phyloP scores from a whole-genome alignment of 2,329 filamentous ascomycete species.

The Fusarium sp. region DNA sequence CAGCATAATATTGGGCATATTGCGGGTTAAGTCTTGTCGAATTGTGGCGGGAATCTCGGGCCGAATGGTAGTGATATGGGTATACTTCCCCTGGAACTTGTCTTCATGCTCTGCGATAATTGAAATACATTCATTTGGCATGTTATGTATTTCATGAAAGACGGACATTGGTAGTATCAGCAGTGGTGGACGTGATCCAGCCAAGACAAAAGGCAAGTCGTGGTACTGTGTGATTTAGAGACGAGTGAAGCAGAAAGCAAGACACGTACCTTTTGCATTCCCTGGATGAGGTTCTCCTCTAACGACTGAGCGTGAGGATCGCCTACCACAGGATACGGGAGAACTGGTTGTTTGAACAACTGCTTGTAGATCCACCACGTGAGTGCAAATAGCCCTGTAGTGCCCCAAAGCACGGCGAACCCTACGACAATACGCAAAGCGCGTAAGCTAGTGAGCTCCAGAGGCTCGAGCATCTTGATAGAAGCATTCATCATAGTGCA shows the following conservation, averaged over 20 bases:
- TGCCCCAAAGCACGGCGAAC: not conserved
- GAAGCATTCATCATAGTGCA: not conserved
- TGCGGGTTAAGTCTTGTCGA: not conserved
- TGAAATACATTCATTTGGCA: not conserved
- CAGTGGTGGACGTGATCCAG: not conserved
- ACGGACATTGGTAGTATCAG: not conserved
- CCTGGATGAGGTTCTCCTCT: not conserved
- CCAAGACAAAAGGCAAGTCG: not conserved
- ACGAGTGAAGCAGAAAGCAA: accelerated
- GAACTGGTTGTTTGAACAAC: accelerated
- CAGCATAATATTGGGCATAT: not conserved
- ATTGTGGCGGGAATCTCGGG: not conserved
- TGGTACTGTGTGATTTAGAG: not conserved
- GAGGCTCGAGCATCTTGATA: accelerated
- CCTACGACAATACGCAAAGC: accelerated
- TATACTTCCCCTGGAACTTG: not conserved
- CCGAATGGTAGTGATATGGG: not conserved
- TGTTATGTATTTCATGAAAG: not conserved
- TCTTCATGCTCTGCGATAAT: not conserved
- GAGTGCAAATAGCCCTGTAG: not conserved
- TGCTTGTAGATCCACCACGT: not conserved
- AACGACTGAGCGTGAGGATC: not conserved
- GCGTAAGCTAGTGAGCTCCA: not conserved
- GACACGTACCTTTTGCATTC: not conserved
- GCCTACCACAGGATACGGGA: accelerated